Evolutionary conservation across 2,329 filamentous ascomycete genomes (phyloP).

Genomic region (Diaporthe aspalathi): DNA sequence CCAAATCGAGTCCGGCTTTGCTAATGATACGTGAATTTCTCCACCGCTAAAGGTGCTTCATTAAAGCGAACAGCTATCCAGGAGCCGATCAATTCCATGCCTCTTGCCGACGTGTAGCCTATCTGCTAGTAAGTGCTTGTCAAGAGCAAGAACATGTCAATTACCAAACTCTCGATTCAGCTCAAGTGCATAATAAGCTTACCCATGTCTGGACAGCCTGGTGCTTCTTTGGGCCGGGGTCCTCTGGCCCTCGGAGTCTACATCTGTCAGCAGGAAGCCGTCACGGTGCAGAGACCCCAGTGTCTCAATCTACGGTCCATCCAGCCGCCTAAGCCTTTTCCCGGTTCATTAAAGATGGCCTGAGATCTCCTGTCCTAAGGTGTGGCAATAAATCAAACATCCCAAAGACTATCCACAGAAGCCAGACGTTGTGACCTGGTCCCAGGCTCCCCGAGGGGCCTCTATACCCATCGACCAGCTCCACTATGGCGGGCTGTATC

Average conservation of each 20-base stretch:
- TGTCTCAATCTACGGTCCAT: background rate
- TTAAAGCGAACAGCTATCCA: background rate
- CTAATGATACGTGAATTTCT: background rate
- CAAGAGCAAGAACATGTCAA: background rate
- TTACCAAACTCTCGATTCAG: background rate
- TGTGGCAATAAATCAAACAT: constrained; percentile 18
- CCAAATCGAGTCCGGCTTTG: too few species aligned
- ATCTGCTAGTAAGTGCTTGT: background rate
- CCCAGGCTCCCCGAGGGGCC: background rate
- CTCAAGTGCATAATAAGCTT: background rate
- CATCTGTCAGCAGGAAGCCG: background rate
- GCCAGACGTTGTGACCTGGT: too few species aligned
- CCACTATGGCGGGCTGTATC: background rate
- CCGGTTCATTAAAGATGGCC: background rate
- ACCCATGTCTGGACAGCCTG: background rate
- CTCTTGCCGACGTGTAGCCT: background rate
- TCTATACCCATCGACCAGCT: background rate
- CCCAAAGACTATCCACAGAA: background rate
- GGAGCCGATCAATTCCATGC: too few species aligned
- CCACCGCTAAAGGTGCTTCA: background rate
- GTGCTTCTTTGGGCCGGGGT: background rate
- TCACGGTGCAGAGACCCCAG: background rate
- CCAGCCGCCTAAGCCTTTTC: background rate
- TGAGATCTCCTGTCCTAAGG: background rate
- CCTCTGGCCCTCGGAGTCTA: background rate